phyloP scores from a whole-genome alignment of 495 filamentous ascomycete genomes.

The Aspergillus cristatus region DNA sequence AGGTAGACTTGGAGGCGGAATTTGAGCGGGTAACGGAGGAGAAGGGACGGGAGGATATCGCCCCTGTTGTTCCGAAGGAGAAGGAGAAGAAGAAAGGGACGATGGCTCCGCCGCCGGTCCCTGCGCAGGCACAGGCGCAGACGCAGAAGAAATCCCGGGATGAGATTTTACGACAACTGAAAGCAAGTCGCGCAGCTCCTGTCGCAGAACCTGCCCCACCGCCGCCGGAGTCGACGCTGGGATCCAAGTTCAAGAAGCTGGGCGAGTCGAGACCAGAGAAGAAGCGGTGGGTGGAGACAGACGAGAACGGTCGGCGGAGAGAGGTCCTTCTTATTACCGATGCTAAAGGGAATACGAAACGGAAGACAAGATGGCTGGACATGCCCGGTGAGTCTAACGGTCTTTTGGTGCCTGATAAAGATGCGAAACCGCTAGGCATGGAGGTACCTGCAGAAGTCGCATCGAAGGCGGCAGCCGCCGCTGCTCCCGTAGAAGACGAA shows the following conservation, averaged over 20 bases:
- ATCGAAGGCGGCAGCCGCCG: slow-evolving; percentile 17
- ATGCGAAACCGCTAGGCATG: slow-evolving; percentile 63
- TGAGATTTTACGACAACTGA: slow-evolving; percentile 75
- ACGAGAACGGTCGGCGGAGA: slow-evolving; percentile 54
- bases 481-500: slow-evolving; percentile 38
- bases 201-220: slow-evolving; percentile 42
- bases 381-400: slow-evolving; percentile 35
- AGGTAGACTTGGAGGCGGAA: slow-evolving; percentile 58
- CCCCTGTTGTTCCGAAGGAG: slow-evolving; percentile 32
- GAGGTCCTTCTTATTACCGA: slow-evolving; percentile 83
- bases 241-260: slow-evolving; percentile 75
- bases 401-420: slow-evolving; percentile 57
- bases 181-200: slow-evolving; percentile 55
- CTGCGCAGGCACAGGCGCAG: slow-evolving; percentile 52
- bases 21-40: slow-evolving; percentile 63
- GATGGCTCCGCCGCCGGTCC: slow-evolving; percentile 51
- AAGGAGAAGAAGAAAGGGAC: slow-evolving; percentile 68
- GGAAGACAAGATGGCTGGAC: slow-evolving; percentile 56
- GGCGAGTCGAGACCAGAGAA: slow-evolving; percentile 48
- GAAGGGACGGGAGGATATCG: slow-evolving; percentile 47
- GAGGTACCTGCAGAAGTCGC: slow-evolving; percentile 55
- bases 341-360: slow-evolving; percentile 77
- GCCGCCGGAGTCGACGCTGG: slow-evolving; percentile 47
- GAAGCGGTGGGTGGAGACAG: slow-evolving; percentile 64
- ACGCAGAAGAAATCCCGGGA: slow-evolving; percentile 72